A percentile compares a stretch with the other conserved stretches of the same genome.
Evolutionary conservation across 176 grass and related monocot genomes (phyloP).

Genomic region (Zoysia japonica): DNA sequence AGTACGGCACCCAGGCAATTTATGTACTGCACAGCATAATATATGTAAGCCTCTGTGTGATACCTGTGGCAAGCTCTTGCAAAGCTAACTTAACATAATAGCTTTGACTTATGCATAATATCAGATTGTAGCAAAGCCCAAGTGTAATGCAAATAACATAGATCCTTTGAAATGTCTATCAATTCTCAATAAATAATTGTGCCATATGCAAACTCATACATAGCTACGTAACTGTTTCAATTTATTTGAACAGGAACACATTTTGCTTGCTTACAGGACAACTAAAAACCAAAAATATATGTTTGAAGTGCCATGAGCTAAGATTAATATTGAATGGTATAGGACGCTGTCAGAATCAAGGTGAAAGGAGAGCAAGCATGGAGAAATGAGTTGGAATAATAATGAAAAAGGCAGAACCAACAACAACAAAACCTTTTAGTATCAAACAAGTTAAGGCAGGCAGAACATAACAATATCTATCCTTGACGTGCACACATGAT

Average conservation of each 20-base stretch:
- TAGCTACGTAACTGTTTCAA: background rate
- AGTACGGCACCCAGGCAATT: background rate
- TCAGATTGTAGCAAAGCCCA: background rate
- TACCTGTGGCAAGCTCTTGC: slow-evolving; percentile 4
- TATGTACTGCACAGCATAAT: slow-evolving; percentile 22
- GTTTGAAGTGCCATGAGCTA: background rate
- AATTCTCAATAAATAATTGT: background rate
- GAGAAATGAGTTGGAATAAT: background rate
- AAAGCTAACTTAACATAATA: background rate
- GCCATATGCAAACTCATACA: no score
- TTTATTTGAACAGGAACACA: background rate
- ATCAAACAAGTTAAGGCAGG: background rate
- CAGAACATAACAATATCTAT: background rate
- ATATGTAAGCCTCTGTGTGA: slow-evolving; percentile 30
- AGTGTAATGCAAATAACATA: background rate
- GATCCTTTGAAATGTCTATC: background rate
- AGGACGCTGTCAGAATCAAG: background rate
- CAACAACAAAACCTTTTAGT: no score
- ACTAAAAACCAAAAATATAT: background rate
- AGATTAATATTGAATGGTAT: background rate
- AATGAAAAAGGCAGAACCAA: background rate
- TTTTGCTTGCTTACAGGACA: background rate
- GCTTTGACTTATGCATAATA: background rate
- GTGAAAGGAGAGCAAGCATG: no score
- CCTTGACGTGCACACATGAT: background rate